Conservation (phyloP, 1,139 yeast genomes). For the Diutina neorugosa region DNA sequence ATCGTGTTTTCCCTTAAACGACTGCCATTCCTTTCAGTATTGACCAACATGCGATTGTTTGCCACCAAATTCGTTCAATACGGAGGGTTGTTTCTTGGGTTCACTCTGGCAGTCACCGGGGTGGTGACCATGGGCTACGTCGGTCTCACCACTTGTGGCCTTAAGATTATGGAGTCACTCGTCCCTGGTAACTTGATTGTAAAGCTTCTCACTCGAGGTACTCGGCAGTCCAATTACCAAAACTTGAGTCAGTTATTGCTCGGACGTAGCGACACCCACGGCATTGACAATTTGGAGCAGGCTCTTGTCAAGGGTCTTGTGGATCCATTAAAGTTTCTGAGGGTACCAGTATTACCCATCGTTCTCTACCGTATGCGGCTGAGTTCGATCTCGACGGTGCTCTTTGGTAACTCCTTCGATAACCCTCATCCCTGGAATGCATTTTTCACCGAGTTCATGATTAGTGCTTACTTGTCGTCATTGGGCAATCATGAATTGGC, state of each 20-base stretch:
- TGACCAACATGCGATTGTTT: constrained; percentile 10
- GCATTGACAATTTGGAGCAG: not conserved
- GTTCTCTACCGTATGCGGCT: constrained; percentile 27
- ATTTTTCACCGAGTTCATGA: constrained; percentile 23
- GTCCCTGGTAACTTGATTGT: constrained; percentile 26
- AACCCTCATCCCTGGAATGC: constrained; percentile 9
- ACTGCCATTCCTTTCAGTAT: constrained; percentile 16
- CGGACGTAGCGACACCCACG: constrained; percentile 12
- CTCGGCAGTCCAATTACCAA: not conserved
- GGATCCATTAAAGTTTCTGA: constrained; percentile 28
- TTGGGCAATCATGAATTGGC: constrained; percentile 26
- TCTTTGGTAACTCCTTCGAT: not conserved
- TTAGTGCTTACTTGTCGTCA: constrained; percentile 26
- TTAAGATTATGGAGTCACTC: constrained; percentile 26
- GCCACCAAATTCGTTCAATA: constrained; percentile 13
- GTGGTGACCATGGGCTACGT: constrained; percentile 30
- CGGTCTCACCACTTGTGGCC: constrained; percentile 29
- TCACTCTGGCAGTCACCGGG: constrained; percentile 32
- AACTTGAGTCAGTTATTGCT: constrained; percentile 7
- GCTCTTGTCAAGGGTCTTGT: constrained; percentile 10
- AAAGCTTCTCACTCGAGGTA: constrained; percentile 14
- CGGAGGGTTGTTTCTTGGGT: constrained; percentile 23
- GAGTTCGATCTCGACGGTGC: constrained; percentile 21
- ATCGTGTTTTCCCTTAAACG: constrained; percentile 23
- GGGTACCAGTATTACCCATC: constrained; percentile 30